Evolutionary conservation across 2,329 filamentous ascomycete genomes (phyloP), one percentile per base, ranked within the genome.

Genomic region (Orbilia ellipsospora): DNA sequence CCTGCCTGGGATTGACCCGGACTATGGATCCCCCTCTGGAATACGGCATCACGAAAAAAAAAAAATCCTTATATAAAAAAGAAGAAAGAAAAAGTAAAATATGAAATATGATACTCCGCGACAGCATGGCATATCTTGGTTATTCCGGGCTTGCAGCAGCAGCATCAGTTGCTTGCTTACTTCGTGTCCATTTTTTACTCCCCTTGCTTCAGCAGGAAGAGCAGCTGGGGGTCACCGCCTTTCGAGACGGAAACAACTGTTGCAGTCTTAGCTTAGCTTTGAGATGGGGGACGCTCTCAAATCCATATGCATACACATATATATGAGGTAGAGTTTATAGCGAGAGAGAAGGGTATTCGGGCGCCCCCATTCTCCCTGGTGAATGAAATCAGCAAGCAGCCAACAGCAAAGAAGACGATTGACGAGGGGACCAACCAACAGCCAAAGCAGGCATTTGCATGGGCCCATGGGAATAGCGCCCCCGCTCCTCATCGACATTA

Each of bases 401-500:
- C 31, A 36, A 36, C 31, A 36, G 31, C 31, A 36, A 64, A 60
- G 45, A 50, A 28, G 69, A 59, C 26, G 56, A 55, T 61, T 42
- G 40, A 67, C 57, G 69, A 61, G 62, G 68, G 55, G 68, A 48
- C 55, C 62, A 36, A 61, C 61, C 56, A 67, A 73, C 62, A 63
- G 69, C 62, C 62, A 63, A 62, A 73, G 55, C 45, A 67, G 62
- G 69, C 67, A 62, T 62, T 73, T 73, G 62, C 69, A 73, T 73
- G 69, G 54, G 69, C 55, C 69, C 62, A 61, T 61, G 48, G 69
- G 65, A 67, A 67, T 67, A 73, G 69, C 56, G 56, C 40, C 62
- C 69, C 69, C 69, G 55, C 55, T 59, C 59, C 69, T 73, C 69
- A 73, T 67, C 69, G 50, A 66, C 69, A 61, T 65, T 60, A 64